A percentile compares a stretch with the other conserved stretches of the same genome.
Conservation (phyloP, 192 early-diverging fungal species). For the Entophlyctis luteolus region DNA sequence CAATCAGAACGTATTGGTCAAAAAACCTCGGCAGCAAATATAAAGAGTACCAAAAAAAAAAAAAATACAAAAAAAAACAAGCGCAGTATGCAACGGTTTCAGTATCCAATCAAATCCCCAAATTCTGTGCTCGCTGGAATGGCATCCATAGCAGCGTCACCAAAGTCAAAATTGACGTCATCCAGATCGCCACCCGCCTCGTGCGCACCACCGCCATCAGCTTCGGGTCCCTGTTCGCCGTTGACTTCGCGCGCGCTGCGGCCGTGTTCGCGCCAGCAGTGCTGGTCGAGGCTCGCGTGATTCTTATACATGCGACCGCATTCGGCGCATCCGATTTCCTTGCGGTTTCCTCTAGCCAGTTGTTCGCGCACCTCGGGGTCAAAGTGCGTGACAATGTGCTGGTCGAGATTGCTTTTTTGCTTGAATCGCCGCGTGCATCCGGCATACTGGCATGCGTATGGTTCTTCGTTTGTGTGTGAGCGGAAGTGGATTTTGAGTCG, state of each 20-base stretch:
- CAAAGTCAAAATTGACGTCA: too few relatives aligned
- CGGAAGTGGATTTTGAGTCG: background rate
- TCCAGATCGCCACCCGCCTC: too few relatives aligned
- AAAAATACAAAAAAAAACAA: too few relatives aligned
- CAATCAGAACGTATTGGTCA: too few relatives aligned
- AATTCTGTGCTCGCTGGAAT: too few relatives aligned
- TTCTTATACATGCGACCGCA: slow-evolving; percentile 1
- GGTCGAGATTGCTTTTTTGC: background rate
- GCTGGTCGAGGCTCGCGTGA: background rate
- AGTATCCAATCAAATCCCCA: too few relatives aligned
- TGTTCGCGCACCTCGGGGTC: background rate
- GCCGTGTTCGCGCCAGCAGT: slow-evolving; percentile 4
- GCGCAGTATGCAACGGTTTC: too few relatives aligned
- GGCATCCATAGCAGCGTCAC: too few relatives aligned
- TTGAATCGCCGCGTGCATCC: background rate
- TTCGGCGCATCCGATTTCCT: background rate
- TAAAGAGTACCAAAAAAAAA: too few relatives aligned
- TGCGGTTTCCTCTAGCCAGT: background rate
- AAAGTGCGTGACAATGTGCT: background rate
- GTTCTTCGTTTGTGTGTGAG: background rate
- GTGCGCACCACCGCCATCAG: too few relatives aligned
- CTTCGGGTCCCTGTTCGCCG: too few relatives aligned
- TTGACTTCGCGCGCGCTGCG: background rate
- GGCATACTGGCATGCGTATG: background rate
- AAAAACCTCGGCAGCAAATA: too few relatives aligned